These are phyloP conservation scores for Rhodotorula paludigena DNA, from an alignment of 768 basidiomycete species.

Conservation along the genomic window DNA sequence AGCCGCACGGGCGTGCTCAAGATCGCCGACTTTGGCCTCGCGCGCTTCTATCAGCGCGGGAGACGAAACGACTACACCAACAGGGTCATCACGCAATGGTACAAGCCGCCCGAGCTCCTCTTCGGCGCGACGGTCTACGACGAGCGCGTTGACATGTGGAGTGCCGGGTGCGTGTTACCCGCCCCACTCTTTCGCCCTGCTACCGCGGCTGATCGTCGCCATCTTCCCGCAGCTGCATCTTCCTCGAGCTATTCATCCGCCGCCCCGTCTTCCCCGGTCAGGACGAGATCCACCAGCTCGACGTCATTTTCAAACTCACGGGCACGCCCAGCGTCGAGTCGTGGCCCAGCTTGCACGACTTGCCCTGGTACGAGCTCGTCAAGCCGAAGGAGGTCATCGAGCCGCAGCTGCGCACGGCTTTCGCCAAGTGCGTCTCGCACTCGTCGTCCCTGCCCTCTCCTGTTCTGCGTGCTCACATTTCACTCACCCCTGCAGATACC, in stretches of 20 bases:
- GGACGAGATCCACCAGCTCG: constrained; percentile 95
- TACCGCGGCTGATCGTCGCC: constrained; percentile 52
- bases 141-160: constrained; percentile 99
- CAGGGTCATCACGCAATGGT: constrained; percentile 97
- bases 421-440: constrained; percentile 61
- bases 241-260: constrained; percentile 92
- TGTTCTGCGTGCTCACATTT: background rate
- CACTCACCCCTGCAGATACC: constrained; percentile 55
- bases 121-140: constrained; percentile 95
- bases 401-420: constrained; percentile 72
- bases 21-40: constrained; percentile 93
- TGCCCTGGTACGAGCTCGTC: constrained; percentile 99
- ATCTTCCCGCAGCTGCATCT: constrained; percentile 71
- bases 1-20: constrained; percentile 88
- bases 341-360: constrained; percentile 73
- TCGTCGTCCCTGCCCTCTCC: background rate
- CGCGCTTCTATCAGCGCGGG: constrained; percentile 89
- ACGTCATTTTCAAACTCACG: constrained; percentile 82
- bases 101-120: constrained; percentile 88
- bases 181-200: constrained; percentile 86
- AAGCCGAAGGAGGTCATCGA: constrained; percentile 74
- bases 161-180: constrained; percentile 99
- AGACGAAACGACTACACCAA: constrained; percentile 95
- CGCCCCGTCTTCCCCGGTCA: constrained; percentile 97
- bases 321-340: constrained; percentile 62